Evolutionary conservation across 108 stramenopile genomes (phyloP), one percentile per base, ranked within the genome.

Genomic region (Conticribra guillardii): DNA sequence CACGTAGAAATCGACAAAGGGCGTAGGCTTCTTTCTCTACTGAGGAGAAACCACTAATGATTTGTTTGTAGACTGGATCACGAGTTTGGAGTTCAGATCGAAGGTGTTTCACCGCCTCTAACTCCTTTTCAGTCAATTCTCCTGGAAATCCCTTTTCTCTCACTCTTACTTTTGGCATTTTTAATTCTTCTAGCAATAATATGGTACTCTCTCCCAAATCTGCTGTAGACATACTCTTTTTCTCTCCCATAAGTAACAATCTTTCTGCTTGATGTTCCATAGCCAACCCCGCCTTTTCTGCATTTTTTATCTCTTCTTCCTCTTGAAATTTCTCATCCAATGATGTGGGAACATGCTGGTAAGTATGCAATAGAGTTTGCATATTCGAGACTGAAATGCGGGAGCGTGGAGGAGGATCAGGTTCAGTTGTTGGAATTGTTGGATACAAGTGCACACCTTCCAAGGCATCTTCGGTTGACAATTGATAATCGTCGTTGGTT

Each of bases 21-120:
- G 73, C 73, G 55, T 74, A 80, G 33, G 79, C 73, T 52, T 80
- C 73, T 47, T 74, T 60, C 51, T 80, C 79, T 9, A 74, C 79
- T 26, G 59, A 16, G 9, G 62, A 66, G 17, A 80, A 63, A 4
- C 37, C 50, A 1, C 60, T 16, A 1, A 80, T 73, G 30, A 80
- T 74, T 48, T 74, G 52, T 32, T 62, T 48, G 66, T 80, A 80
- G 21, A 68, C 67, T 11, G 67, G 74, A 63, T 76, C 74, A 31
- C 67, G 52, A 3, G 2, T 70, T 19, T 47, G 18, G 19, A 64
- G 52, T 19, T 76, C 74, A 16, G 48, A 37, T 49, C 48, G 18
- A 22, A 71, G 27, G 29, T 30, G 59, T 19, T 62, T 49, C 33
- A 76, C 74, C 1, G 67, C 67, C 22, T 62, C 54, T 37, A 80